Base-by-base conservation (phyloP, 2,329 filamentous ascomycete species). In the Clarireedia hainanense region DNA sequence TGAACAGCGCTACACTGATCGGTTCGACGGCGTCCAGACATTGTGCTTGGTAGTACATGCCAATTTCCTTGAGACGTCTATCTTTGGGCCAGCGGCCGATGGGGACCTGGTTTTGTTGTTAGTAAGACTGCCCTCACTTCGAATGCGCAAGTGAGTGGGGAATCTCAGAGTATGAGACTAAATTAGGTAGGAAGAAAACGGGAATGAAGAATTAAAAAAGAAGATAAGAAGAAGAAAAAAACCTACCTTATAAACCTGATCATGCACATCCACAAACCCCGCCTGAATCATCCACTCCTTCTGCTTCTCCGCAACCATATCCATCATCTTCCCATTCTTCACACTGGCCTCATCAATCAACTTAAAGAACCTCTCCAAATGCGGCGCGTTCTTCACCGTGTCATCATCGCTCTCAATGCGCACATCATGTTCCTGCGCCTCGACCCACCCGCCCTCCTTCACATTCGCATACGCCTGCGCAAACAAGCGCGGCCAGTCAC, bases 351-450 rank as follows among this genome's bases (percentile, higher is more conserved):
- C 67, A 10, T 66, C 72, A 20, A 80, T 72, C 34, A 74, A 66
- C 4, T 65, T 61, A 76, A 77, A 80, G 61, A 76, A 80, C 55
- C 73, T 68, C 4, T 72, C 69, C 14, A 80, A 70, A 1, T 72
- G 70, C 56, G 78, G 72, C 15, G 72, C 65, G 1, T 66, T 57
- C 0, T 71, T 59, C 52, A 79, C 66, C 39, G 64, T 69, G 42
- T 68, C 68, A 46, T 73, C 72, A 43, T 75, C 72, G 53, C 72
- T 76, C 54, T 72, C 69, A 2, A 77, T 77, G 51, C 69, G 70
- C 63, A 79, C 76, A 52, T 79, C 73, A 23, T 80, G 75, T 64
- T 81, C 78, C 62, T 80, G 77, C 34, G 80, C 66, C 61, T 81
- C 79, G 46, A 80, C 72, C 78, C 78, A 81, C 15, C 75, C 78